Evolutionary conservation across 805 yeast genomes (phyloP).

Genomic region (Metschnikowia amazonensis): DNA sequence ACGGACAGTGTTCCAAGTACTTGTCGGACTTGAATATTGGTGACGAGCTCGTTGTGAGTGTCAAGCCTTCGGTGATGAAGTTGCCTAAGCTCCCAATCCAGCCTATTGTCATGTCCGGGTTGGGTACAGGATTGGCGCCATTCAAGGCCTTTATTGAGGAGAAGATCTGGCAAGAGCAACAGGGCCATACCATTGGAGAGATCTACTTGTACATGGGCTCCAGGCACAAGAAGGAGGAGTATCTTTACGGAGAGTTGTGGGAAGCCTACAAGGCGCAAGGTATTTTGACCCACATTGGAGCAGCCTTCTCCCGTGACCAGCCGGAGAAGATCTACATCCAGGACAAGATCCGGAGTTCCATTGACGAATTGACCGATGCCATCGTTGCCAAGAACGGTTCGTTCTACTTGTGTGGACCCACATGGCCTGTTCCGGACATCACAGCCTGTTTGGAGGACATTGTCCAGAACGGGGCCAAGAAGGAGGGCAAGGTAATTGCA

Average conservation of each 20-base stretch:
- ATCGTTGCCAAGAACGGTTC: constrained; percentile 77
- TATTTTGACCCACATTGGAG: constrained; percentile 88
- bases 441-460: constrained; percentile 86
- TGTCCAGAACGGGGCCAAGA: constrained; percentile 63
- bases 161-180: constrained; percentile 86
- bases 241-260: constrained; percentile 94
- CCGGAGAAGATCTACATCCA: constrained; percentile 92
- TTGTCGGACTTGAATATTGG: constrained; percentile 77
- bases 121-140: constrained; percentile 97
- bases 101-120: constrained; percentile 94
- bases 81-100: constrained; percentile 81
- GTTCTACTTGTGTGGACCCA: constrained; percentile 96
- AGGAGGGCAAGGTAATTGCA: constrained; percentile 55
- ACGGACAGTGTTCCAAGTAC: constrained; percentile 92
- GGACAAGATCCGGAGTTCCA: constrained; percentile 79
- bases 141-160: constrained; percentile 97
- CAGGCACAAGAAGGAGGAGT: constrained; percentile 92
- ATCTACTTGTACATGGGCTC: constrained; percentile 87
- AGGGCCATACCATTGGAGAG: constrained; percentile 86
- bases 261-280: constrained; percentile 95
- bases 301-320: constrained; percentile 97
- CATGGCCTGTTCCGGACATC: constrained; percentile 98
- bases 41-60: constrained; percentile 84
- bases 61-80: constrained; percentile 96
- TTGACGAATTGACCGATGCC: constrained; percentile 71